Evolutionary conservation across 495 filamentous ascomycete species (phyloP), one percentile per base, ranked within the genome.

Genomic region (Hypoxylon rickii): DNA sequence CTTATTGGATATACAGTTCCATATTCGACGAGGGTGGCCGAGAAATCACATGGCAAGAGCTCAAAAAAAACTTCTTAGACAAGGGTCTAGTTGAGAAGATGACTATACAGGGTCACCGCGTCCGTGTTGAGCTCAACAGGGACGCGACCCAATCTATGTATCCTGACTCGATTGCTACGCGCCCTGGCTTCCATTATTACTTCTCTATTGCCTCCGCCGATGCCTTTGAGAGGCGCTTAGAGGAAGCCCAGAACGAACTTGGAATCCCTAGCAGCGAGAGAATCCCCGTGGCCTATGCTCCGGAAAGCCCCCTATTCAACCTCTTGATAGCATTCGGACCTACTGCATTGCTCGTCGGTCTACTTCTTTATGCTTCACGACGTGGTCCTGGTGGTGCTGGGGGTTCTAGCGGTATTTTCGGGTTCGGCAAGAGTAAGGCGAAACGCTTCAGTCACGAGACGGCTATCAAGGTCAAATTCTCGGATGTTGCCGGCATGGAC

Each of bases 1-100:
- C 63, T 32, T 71, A 57, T 34, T 69, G 65, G 47, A 16, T 71
- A 11, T 67, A 70, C 32, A 57, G 18, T 8, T 62, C 65, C 26
- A 7, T 66, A 6, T 61, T 61, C 7, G 64, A 67, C 18, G 63
- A 65, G 22, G 58, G 41, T 16, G 55, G 55, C n/a, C 81, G 82
- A 40, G 92, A 97, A 63, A 96, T 98, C 52, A 97, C 94, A 34
- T 98, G 91, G 89, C 93, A 98, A 76, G 95, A 97, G 70, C 89
- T 97, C 70, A 79, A 86, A 37, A 88, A 84, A 56, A 92, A 90
- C 32, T 97, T 95, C 77, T 79, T 98, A 38, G 92, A 97, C 69
- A 96, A 93, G 74, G 94, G 94, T 33, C 80, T 98, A 39, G 95
- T 98, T 18, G 88, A 97, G 73, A 96, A 89, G 77, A 79, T 98